Conservation (phyloP, 768 basidiomycete species). For the Ramaria rubella region DNA sequence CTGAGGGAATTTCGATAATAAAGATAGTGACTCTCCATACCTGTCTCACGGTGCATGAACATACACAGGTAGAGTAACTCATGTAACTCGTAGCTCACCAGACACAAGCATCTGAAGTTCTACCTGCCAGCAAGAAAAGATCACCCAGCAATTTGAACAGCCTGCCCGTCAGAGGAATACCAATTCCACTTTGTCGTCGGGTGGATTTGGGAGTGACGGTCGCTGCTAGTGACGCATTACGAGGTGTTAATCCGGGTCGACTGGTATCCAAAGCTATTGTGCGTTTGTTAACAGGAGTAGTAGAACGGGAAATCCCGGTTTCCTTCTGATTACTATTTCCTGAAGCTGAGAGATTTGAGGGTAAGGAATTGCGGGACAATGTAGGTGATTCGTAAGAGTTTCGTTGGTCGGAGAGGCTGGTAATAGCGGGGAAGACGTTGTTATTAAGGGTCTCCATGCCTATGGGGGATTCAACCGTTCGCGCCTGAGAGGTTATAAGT, state of each 20-base stretch:
- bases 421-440: conserved; percentile 26
- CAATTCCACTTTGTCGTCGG: conserved; percentile 57
- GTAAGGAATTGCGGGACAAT: conserved; percentile 28
- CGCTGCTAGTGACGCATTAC: conserved; percentile 47
- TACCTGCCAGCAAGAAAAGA: conserved; percentile 82
- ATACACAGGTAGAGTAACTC: background rate
- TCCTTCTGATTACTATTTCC: conserved; percentile 51
- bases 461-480: conserved; percentile 71
- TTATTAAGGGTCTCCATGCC: conserved; percentile 72
- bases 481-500: conserved; percentile 44
- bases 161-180: conserved; percentile 71
- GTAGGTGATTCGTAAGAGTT: background rate
- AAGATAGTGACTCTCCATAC: conserved; percentile 77
- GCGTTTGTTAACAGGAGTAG: conserved; percentile 39
- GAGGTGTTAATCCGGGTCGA: conserved; percentile 27
- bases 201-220: conserved; percentile 29
- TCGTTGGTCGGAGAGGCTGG: conserved; percentile 15
- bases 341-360: conserved; percentile 35
- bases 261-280: conserved; percentile 39
- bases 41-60: conserved; percentile 31
- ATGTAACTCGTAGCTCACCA: conserved; percentile 45
- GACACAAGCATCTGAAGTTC: conserved; percentile 70
- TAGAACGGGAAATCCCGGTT: conserved; percentile 26
- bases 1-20: conserved; percentile 59
- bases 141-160: conserved; percentile 86